Conservation (phyloP, 176 grass and related monocot species). For the Triticum urartu region DNA sequence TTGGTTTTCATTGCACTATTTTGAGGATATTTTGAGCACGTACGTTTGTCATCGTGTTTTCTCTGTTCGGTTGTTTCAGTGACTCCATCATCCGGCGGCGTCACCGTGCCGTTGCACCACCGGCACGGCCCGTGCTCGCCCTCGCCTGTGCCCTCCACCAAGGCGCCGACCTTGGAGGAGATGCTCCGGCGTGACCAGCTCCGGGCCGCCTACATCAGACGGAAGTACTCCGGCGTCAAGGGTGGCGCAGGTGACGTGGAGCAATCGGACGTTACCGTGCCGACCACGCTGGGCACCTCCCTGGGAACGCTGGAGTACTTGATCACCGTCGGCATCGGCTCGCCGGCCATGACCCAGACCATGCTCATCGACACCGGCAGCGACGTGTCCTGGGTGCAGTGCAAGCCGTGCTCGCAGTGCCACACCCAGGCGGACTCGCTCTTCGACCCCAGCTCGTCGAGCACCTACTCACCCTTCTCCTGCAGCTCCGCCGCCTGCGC, state of each 20-base stretch:
- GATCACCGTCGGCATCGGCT: constrained; percentile 45
- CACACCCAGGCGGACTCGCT: constrained; percentile 42
- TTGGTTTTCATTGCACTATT: too few species aligned
- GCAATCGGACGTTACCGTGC: constrained; percentile 8
- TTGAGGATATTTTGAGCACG: not conserved
- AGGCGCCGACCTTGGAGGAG: constrained; percentile 16
- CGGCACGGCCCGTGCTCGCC: constrained; percentile 69
- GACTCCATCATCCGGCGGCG: not conserved
- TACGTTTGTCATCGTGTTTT: not conserved
- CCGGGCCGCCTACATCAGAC: constrained; percentile 37
- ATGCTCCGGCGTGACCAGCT: constrained; percentile 49
- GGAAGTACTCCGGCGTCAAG: not conserved
- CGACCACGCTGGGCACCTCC: constrained; percentile 19
- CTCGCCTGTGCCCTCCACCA: constrained; percentile 24
- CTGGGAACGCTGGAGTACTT: constrained; percentile 40
- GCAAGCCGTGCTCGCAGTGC: constrained; percentile 48
- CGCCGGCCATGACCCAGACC: constrained; percentile 30
- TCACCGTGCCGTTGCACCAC: constrained; percentile 43
- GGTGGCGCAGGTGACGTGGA: not conserved
- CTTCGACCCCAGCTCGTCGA: constrained; percentile 42
- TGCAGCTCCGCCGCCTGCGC: constrained; percentile 35
- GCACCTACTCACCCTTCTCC: constrained; percentile 52
- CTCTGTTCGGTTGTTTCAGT: not conserved
- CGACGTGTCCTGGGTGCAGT: constrained; percentile 76
- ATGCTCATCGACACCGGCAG: constrained; percentile 66